A percentile compares a stretch with the other conserved stretches of the same genome.
Evolutionary conservation across 2,329 filamentous ascomycete genomes (phyloP).

Genomic region (Ceratocystis colombiana): DNA sequence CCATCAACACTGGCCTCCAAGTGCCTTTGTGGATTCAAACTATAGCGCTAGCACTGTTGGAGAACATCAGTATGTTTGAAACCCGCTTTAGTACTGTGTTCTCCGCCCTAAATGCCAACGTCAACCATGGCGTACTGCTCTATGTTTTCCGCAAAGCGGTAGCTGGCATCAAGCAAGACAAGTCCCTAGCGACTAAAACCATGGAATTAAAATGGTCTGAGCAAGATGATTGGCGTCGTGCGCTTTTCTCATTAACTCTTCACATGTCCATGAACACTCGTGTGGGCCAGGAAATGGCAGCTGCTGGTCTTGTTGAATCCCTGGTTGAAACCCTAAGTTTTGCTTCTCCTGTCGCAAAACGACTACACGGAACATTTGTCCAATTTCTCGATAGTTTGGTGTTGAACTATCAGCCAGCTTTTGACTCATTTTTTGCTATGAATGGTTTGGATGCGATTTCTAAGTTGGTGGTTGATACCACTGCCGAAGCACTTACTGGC

Average conservation of each 20-base stretch:
- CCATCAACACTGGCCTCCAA: constrained; percentile 54
- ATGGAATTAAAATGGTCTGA: constrained; percentile 32
- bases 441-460: constrained; percentile 84
- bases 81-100: constrained; percentile 71
- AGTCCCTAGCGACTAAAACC: constrained; percentile 26
- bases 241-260: constrained; percentile 76
- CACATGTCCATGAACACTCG: constrained; percentile 48
- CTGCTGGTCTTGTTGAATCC: constrained; percentile 80
- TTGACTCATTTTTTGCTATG: constrained; percentile 69
- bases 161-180: constrained; percentile 59
- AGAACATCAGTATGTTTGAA: constrained; percentile 74
- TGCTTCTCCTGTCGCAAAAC: constrained; percentile 69
- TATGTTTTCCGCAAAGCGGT: constrained; percentile 89
- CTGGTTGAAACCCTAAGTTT: constrained; percentile 80
- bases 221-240: constrained; percentile 79
- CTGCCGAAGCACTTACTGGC: constrained; percentile 56
- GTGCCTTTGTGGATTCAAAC: constrained; percentile 72
- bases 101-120: constrained; percentile 84
- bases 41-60: constrained; percentile 67
- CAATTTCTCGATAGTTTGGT: constrained; percentile 82
- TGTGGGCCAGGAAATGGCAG: constrained; percentile 65
- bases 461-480: constrained; percentile 72
- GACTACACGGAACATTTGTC: constrained; percentile 73
- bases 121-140: constrained; percentile 90
- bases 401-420: constrained; percentile 73